Evolutionary conservation across 768 basidiomycete species (phyloP).

Genomic region (Auricularia sp.): DNA sequence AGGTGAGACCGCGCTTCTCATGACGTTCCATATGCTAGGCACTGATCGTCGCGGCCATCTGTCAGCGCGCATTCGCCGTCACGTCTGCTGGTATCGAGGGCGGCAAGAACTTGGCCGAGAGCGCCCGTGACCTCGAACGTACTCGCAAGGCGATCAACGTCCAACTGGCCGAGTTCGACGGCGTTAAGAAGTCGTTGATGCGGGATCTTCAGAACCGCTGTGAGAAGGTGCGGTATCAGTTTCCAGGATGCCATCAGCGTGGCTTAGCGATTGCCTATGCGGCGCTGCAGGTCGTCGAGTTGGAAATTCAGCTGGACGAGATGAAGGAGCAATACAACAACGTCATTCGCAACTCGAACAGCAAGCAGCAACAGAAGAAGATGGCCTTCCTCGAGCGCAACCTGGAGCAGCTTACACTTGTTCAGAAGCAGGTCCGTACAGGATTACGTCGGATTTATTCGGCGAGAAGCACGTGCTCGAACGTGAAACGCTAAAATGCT

Average conservation of each 20-base stretch:
- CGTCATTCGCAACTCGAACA: conserved; percentile 95
- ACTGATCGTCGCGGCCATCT: not conserved
- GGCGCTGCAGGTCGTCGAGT: conserved; percentile 76
- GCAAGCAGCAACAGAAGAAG: conserved; percentile 97
- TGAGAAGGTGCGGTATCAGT: conserved; percentile 66
- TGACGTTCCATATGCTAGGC: conserved; percentile 5
- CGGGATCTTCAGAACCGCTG: conserved; percentile 98
- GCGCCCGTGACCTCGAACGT: conserved; percentile 92
- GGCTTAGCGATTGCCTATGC: conserved; percentile 9
- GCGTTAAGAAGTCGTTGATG: conserved; percentile 97
- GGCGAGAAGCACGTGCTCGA: conserved; percentile 1
- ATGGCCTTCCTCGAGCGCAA: conserved; percentile 98
- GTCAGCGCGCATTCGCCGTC: conserved; percentile 88
- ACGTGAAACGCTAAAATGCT: conserved; percentile 8
- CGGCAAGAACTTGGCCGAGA: conserved; percentile 92
- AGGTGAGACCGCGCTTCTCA: conserved; percentile 42
- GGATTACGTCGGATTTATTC: not conserved
- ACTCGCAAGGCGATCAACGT: conserved; percentile 94
- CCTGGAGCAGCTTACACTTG: conserved; percentile 84
- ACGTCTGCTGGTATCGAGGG: conserved; percentile 96
- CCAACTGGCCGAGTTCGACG: conserved; percentile 97
- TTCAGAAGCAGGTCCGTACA: conserved; percentile 83
- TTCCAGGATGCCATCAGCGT: not conserved
- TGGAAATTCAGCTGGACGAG: conserved; percentile 97
- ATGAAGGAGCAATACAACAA: conserved; percentile 99